These are phyloP conservation scores for Chrysophaeum taylorii DNA, from an alignment of 352 stramenopile genomes.

Conservation along the genomic window DNA sequence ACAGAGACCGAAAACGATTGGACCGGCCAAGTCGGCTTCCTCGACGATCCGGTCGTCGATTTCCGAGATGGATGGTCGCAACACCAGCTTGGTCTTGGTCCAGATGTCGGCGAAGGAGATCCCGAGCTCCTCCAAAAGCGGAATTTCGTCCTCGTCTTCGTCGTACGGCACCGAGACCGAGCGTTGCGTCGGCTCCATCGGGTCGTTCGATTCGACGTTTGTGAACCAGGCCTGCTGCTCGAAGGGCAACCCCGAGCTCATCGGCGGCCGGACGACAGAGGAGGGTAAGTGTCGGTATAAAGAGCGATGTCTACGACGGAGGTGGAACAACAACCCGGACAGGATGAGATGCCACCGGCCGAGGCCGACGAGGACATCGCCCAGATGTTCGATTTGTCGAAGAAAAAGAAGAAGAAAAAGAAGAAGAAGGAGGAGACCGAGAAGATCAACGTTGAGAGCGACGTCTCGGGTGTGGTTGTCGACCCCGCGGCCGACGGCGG, in stretches of 20 bases:
- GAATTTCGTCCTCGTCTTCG: slow-evolving; percentile 88
- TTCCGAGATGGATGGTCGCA: slow-evolving; percentile 65
- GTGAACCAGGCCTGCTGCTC: slow-evolving; percentile 3
- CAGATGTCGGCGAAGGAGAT: slow-evolving; percentile 95
- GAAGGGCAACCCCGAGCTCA: too few relatives aligned
- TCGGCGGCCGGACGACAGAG: too few relatives aligned
- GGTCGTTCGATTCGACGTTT: neutral
- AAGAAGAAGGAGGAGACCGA: slow-evolving; percentile 77
- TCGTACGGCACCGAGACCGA: slow-evolving; percentile 35
- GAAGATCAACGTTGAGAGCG: slow-evolving; percentile 41
- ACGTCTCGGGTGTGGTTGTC: slow-evolving; percentile 32
- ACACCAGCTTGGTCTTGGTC: slow-evolving; percentile 85
- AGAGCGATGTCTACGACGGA: too few relatives aligned
- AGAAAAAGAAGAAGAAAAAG: slow-evolving; percentile 76
- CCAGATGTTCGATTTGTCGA: slow-evolving; percentile 69
- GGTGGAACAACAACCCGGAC: too few relatives aligned
- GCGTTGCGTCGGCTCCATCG: neutral
- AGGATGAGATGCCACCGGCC: neutral
- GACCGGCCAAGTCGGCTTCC: slow-evolving; percentile 77
- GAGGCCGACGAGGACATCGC: slow-evolving; percentile 51
- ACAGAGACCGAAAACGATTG: slow-evolving; percentile 81
- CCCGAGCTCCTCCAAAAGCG: slow-evolving; percentile 91
- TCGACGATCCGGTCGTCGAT: slow-evolving; percentile 76
- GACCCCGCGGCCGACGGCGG: slow-evolving; percentile 46
- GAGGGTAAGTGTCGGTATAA: too few relatives aligned